phyloP scores from a whole-genome alignment of 192 early-diverging fungal genomes.

The Pilobolus umbonatus region DNA sequence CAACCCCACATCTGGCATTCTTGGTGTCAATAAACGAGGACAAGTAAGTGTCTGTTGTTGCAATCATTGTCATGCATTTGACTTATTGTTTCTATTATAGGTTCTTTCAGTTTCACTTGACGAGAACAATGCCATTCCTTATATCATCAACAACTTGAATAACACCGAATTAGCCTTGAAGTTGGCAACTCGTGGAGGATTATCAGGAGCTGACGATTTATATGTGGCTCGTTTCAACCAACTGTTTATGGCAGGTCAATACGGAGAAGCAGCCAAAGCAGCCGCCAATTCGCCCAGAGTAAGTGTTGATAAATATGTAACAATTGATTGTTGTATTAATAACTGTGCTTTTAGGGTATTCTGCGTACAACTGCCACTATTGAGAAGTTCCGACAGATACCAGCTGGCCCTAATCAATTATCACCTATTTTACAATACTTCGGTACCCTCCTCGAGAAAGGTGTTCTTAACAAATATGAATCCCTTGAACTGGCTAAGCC shows the following conservation, averaged over 20 bases:
- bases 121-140: conserved; percentile 86
- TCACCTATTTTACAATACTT: conserved; percentile 98
- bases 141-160: conserved; percentile 75
- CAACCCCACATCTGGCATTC: conserved; percentile 78
- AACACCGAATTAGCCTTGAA: conserved; percentile 89
- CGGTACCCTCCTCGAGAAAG: conserved; percentile 91
- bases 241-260: conserved; percentile 71
- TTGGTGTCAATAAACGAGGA: conserved; percentile 95
- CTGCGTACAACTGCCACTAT: conserved; percentile 92
- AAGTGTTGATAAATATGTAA: conserved; percentile 13
- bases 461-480: conserved; percentile 91
- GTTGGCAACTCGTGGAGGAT: conserved; percentile 82
- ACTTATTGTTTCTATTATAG: conserved; percentile 35
- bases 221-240: conserved; percentile 90
- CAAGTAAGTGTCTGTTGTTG: conserved; percentile 45
- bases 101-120: conserved; percentile 93
- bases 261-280: conserved; percentile 87
- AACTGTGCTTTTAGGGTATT: conserved; percentile 57
- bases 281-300: conserved; percentile 90
- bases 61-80: background rate
- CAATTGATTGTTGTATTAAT: background rate
- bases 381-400: conserved; percentile 86
- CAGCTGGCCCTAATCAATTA: conserved; percentile 69
- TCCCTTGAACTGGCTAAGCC: conserved; percentile 90
- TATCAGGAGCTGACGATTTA: conserved; percentile 91